phyloP scores from a whole-genome alignment of 2,329 filamentous ascomycete species.

The Diaporthe citriasiana region DNA sequence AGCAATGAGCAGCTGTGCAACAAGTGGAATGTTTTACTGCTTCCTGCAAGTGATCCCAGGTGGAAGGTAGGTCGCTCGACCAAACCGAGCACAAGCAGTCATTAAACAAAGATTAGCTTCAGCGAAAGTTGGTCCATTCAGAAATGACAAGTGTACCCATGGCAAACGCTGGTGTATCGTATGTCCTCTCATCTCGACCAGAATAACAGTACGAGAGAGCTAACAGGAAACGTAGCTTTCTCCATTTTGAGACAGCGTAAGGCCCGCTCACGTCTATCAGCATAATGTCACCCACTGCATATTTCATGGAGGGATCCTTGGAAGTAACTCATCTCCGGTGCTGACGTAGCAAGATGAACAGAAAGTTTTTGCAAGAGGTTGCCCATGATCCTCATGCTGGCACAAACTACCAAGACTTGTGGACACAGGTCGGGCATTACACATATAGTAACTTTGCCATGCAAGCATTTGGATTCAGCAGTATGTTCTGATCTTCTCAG shows the following conservation, averaged over 20 bases:
- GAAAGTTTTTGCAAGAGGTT: constrained; percentile 5
- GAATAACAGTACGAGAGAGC: background rate
- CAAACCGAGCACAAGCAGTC: background rate
- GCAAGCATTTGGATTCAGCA: constrained; percentile 17
- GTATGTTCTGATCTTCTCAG: background rate
- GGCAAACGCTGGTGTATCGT: constrained; percentile 2
- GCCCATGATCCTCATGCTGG: constrained; percentile 15
- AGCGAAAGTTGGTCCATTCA: constrained; percentile 4
- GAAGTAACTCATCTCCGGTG: background rate
- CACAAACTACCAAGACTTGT: constrained; percentile 18
- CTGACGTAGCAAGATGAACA: background rate
- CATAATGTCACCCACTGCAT: background rate
- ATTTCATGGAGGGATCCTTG: background rate
- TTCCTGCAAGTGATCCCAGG: constrained; percentile 17
- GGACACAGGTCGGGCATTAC: constrained; percentile 17
- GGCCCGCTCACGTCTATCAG: background rate
- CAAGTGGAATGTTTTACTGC: constrained; percentile 12
- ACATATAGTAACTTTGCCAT: constrained; percentile 21
- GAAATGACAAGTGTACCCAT: constrained; percentile 16
- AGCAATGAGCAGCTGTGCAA: constrained; percentile 24
- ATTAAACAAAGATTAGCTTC: background rate
- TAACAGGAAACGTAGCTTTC: background rate
- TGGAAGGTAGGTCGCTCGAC: background rate
- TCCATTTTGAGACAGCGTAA: constrained; percentile 21
- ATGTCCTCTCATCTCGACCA: background rate